phyloP scores from a whole-genome alignment of 73 alveolate species.

The Blepharisma japonicum region DNA sequence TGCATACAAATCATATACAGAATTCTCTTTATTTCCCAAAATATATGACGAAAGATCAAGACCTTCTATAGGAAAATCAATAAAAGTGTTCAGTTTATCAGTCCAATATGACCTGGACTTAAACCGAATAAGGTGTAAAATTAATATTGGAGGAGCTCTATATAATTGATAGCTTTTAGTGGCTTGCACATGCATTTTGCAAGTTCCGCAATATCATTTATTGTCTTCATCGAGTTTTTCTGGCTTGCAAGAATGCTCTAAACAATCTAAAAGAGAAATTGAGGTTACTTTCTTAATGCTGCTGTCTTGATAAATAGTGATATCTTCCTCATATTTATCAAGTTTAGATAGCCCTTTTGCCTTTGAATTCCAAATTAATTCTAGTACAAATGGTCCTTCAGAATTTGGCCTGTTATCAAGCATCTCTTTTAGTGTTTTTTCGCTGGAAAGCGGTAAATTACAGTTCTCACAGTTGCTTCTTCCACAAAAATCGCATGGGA shows the following conservation, averaged over 20 bases:
- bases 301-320: not conserved
- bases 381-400: not conserved
- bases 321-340: not conserved
- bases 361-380: conserved; percentile 13
- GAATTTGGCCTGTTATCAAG: not conserved
- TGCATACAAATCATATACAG: conserved; percentile 74
- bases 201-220: conserved; percentile 91
- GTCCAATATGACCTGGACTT: conserved; percentile 50
- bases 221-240: conserved; percentile 86
- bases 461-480: conserved; percentile 26
- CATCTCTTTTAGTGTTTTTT: not conserved
- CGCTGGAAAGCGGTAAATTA: not conserved
- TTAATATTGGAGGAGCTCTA: conserved; percentile 76
- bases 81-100: conserved; percentile 45
- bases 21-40: conserved; percentile 40
- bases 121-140: conserved; percentile 81
- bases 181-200: conserved; percentile 87
- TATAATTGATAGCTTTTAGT: conserved; percentile 78
- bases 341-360: not conserved
- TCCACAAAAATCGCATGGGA: conserved; percentile 28
- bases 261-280: conserved; percentile 65
- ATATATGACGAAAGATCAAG: conserved; percentile 55
- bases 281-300: not conserved
- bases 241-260: conserved; percentile 73
- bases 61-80: conserved; percentile 60